Base-by-base conservation (phyloP, 2,329 filamentous ascomycete genomes). In the Podosphaera aphanis region DNA sequence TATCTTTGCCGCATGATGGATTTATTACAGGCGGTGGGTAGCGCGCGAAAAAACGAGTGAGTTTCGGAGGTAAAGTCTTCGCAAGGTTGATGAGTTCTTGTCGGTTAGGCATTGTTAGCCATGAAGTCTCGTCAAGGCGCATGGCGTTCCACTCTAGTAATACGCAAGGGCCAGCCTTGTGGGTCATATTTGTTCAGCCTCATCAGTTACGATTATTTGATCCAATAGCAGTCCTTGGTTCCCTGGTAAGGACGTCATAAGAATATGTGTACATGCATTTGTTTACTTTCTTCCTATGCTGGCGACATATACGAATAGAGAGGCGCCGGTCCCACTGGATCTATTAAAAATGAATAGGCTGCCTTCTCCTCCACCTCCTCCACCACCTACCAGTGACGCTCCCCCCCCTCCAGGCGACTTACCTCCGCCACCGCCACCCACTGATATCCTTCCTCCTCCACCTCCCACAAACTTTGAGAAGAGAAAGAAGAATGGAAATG, bases 41-140 rank as follows among this genome's bases (percentile, higher is more conserved):
- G 52, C 82, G 80, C 47, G 80, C 79, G 63, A 98, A 81, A 71
- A 98, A 94, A 57, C 77, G 76, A 59, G 80, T 73, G 40, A 98
- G 73, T 36, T 79, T 79, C 46, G 73, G 67, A 7, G 85, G 90
- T 36, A 95, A 74, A 52, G 72, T 67, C 63, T 77, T 74, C 49
- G 81, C 81, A 48, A 84, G 68, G 48, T 62, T 57, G 47, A 71
- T 59, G 46, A 57, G 56, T 45, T 56, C 52, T 29, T 44, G 43
- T 39, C 51, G 43, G 35, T 33, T 49, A 38, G 40, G n/a, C 40
- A 43, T 43, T 29, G 25, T 29, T 29, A 29, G 25, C 25, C 25
- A 6, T 11, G 11, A 11, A 29, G 25, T 29, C 25, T n/a, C n/a
- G n/a, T n/a, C n/a, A n/a, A n/a, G n/a, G n/a, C n/a, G n/a, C n/a